Percentiles rank a stretch among this genome's conserved stretches.
These are phyloP conservation scores for Copromyces sp. DNA, from an alignment of 495 filamentous ascomycete genomes.

Conservation along the genomic window DNA sequence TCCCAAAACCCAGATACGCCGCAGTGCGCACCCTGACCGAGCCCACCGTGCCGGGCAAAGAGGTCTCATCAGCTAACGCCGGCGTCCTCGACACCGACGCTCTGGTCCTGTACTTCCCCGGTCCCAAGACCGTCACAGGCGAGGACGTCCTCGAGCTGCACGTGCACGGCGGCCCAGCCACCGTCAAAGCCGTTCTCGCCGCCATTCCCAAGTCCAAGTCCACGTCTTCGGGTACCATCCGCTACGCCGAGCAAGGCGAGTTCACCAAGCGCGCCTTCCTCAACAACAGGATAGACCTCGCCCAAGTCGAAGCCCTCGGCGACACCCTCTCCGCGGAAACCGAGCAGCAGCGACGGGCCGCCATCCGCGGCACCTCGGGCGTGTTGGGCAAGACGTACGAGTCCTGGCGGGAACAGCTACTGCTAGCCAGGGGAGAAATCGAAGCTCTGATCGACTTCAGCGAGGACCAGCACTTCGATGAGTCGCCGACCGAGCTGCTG, in stretches of 20 bases:
- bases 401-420: conserved; percentile 62
- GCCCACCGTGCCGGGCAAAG: conserved; percentile 32
- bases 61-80: conserved; percentile 3
- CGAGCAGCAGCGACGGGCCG: conserved; percentile 82
- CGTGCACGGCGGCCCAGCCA: conserved; percentile 84
- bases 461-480: conserved; percentile 95
- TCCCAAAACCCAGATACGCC: conserved; percentile 67
- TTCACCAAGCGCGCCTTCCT: conserved; percentile 90
- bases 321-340: conserved; percentile 81
- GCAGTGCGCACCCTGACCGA: conserved; percentile 66
- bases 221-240: conserved; percentile 34
- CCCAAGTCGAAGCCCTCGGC: conserved; percentile 88
- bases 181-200: conserved; percentile 70
- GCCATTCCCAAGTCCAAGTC: conserved; percentile 50
- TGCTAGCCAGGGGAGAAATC: conserved; percentile 79
- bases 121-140: conserved; percentile 76
- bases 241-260: conserved; percentile 90
- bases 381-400: conserved; percentile 73
- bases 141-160: conserved; percentile 91
- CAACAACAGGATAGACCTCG: conserved; percentile 74
- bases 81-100: conserved; percentile 70
- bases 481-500: conserved; percentile 64
- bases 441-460: conserved; percentile 96
- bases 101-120: conserved; percentile 79
- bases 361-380: conserved; percentile 66